These are phyloP conservation scores for Fusarium duplospermum DNA, from an alignment of 2,329 filamentous ascomycete genomes.

Conservation along the genomic window DNA sequence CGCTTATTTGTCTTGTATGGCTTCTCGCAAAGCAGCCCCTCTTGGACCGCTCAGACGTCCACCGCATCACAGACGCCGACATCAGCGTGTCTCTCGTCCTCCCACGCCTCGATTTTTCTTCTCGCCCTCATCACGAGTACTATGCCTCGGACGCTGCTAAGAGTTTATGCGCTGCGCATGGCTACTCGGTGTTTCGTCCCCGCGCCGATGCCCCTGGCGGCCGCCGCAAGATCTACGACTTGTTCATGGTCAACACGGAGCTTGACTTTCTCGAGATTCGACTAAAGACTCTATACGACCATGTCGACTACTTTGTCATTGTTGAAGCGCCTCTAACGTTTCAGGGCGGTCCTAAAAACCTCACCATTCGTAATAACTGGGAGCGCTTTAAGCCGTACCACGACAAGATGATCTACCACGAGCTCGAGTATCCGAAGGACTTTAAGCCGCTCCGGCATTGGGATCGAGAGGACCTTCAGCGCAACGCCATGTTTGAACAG, in stretches of 20 bases:
- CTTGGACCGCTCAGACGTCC: constrained; percentile 22
- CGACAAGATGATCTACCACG: constrained; percentile 71
- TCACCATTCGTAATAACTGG: constrained; percentile 65
- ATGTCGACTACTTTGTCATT: constrained; percentile 74
- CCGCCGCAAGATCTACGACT: constrained; percentile 57
- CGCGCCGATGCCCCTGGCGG: constrained; percentile 26
- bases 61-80: constrained; percentile 40
- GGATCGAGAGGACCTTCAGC: constrained; percentile 64
- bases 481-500: constrained; percentile 68
- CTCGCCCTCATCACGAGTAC: constrained; percentile 37
- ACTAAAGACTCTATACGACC: constrained; percentile 65
- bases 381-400: constrained; percentile 63
- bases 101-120: constrained; percentile 41
- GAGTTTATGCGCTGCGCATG: constrained; percentile 48
- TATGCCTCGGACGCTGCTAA: constrained; percentile 46
- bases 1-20: constrained; percentile 19
- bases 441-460: constrained; percentile 55
- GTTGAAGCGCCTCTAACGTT: constrained; percentile 70
- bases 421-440: constrained; percentile 58
- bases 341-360: constrained; percentile 65
- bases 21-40: constrained; percentile 34
- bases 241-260: constrained; percentile 72
- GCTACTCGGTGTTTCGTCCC: constrained; percentile 47
- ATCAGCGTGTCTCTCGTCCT: constrained; percentile 35
- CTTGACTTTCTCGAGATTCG: constrained; percentile 75